A percentile compares a stretch with the other conserved stretches of the same genome.
phyloP scores from a whole-genome alignment of 202 grass and related monocot genomes.

The Hordeum pubiflorum region DNA sequence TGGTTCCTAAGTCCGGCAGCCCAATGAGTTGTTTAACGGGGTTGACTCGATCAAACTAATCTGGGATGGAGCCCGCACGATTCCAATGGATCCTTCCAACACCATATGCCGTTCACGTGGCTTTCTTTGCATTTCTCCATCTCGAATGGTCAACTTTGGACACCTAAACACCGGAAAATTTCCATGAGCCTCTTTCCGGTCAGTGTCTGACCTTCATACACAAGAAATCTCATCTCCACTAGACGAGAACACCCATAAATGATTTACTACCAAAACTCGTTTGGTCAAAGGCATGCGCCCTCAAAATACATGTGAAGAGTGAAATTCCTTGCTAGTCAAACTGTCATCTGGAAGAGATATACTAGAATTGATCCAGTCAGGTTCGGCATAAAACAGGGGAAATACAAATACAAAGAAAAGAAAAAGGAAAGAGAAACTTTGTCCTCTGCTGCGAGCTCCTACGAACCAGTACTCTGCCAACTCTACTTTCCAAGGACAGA shows the following conservation, averaged over 20 bases:
- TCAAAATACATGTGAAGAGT: background rate
- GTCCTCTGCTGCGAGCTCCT: background rate
- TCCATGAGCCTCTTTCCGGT: background rate
- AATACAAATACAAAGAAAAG: background rate
- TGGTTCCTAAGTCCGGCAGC: background rate
- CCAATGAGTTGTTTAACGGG: background rate
- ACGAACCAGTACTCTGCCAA: too few species aligned
- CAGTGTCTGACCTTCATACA: background rate
- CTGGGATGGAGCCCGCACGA: background rate
- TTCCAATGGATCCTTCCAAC: conserved; percentile 11
- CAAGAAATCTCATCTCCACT: conserved; percentile 5
- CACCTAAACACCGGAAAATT: background rate
- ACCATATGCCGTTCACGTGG: background rate
- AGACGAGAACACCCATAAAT: background rate
- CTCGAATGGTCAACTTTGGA: conserved; percentile 8
- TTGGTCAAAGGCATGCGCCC: background rate
- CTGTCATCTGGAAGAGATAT: background rate
- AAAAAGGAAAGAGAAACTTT: background rate
- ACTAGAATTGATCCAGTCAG: background rate
- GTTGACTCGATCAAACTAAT: conserved; percentile 4
- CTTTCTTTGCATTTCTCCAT: background rate
- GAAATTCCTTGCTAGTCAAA: background rate
- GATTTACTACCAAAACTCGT: background rate
- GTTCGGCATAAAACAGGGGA: background rate
- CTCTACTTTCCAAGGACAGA: background rate